These are phyloP conservation scores for Ophiostoma pallidulum DNA, from an alignment of 2,329 filamentous ascomycete genomes.

Conservation along the genomic window DNA sequence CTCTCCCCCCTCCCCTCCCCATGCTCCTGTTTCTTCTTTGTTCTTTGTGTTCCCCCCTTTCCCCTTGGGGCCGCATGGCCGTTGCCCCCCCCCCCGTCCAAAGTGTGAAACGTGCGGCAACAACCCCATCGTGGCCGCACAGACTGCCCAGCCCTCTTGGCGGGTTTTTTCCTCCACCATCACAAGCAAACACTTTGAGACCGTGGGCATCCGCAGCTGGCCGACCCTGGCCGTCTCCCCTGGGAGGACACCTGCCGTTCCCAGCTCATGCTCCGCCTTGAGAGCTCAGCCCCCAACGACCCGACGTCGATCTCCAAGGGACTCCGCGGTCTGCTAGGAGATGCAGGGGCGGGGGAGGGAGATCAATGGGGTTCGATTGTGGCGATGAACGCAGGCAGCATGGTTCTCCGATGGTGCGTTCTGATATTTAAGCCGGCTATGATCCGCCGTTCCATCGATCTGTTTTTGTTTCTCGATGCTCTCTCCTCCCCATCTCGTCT, in stretches of 20 bases:
- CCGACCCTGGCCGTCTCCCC: not conserved
- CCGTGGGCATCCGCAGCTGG: too few relatives aligned
- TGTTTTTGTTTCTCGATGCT: slow-evolving; percentile 1
- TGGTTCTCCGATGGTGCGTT: not conserved
- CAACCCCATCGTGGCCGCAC: slow-evolving; percentile 8
- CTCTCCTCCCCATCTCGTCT: not conserved
- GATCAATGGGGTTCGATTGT: not conserved
- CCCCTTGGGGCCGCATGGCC: not conserved
- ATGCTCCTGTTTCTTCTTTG: slow-evolving; percentile 7
- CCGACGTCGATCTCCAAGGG: slow-evolving; percentile 5
- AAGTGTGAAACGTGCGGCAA: slow-evolving; percentile 3
- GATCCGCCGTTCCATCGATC: slow-evolving; percentile 2
- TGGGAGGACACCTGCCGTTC: not conserved
- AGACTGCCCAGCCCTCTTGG: not conserved
- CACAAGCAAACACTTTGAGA: not conserved
- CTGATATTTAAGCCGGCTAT: slow-evolving; percentile 7
- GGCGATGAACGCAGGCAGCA: slow-evolving; percentile 4
- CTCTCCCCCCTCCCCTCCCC: not conserved
- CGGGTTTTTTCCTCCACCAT: too few relatives aligned
- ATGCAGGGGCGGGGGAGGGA: not conserved
- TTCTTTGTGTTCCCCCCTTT: not conserved
- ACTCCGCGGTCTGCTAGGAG: too few relatives aligned
- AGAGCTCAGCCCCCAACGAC: slow-evolving; percentile 7
- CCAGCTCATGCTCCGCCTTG: not conserved
- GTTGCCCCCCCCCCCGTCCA: not conserved